A percentile compares a stretch with the other conserved stretches of the same genome.
Conservation (phyloP, 2,329 filamentous ascomycete species). For the Exutisphaerella laricina region DNA sequence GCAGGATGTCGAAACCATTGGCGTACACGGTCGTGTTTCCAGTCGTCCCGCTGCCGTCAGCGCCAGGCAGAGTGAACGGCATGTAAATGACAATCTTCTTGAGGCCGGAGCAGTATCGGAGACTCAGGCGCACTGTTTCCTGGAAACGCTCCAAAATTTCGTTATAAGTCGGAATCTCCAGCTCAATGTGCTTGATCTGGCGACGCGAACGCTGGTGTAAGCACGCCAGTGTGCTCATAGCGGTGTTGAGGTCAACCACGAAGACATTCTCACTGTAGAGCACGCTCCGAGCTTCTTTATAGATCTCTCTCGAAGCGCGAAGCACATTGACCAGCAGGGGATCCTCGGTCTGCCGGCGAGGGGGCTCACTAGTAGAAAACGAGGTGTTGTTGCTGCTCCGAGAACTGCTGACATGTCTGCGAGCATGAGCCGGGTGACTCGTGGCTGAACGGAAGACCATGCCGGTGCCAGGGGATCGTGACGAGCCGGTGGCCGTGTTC, state of each 20-base stretch:
- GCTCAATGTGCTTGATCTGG: slow-evolving; percentile 40
- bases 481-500: background rate
- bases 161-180: slow-evolving; percentile 43
- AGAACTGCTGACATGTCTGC: background rate
- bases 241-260: slow-evolving; percentile 35
- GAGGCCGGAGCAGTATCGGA: slow-evolving; percentile 44
- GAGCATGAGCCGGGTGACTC: background rate
- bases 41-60: slow-evolving; percentile 28
- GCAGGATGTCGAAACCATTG: slow-evolving; percentile 44
- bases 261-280: slow-evolving; percentile 40
- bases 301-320: slow-evolving; percentile 36
- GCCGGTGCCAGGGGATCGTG: background rate
- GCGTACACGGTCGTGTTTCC: slow-evolving; percentile 42
- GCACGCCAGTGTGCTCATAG: slow-evolving; percentile 35
- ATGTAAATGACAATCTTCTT: slow-evolving; percentile 39
- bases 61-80: slow-evolving; percentile 30
- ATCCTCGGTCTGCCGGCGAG: slow-evolving; percentile 29
- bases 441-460: slow-evolving; percentile 3
- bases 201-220: slow-evolving; percentile 41
- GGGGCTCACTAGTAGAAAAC: slow-evolving; percentile 12
- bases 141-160: slow-evolving; percentile 44
- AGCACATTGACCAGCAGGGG: slow-evolving; percentile 38
- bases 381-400: background rate
- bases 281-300: slow-evolving; percentile 37
- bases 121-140: slow-evolving; percentile 41